Evolutionary conservation across 148 eudicot species (phyloP).

Genomic region (Rhododendron henanense): DNA sequence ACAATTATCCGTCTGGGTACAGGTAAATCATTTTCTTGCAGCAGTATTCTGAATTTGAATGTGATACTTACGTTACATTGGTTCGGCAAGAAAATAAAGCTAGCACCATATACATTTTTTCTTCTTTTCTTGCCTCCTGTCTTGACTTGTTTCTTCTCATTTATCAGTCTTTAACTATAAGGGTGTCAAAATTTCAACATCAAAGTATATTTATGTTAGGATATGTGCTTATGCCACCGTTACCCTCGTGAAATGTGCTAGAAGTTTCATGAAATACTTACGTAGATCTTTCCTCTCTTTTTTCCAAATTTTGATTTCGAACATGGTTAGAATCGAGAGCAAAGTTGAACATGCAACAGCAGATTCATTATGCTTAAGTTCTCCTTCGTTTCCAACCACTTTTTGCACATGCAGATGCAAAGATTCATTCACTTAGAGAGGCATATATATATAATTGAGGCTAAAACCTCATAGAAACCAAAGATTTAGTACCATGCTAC

Average conservation of each 20-base stretch:
- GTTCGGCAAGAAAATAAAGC: background rate
- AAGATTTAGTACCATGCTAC: background rate
- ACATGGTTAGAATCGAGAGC: background rate
- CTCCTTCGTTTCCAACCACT: background rate
- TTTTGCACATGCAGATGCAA: background rate
- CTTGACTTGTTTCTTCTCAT: background rate
- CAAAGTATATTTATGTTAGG: background rate
- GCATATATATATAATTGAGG: background rate
- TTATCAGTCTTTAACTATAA: background rate
- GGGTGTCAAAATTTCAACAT: background rate
- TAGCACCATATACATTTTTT: background rate
- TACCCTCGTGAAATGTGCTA: background rate
- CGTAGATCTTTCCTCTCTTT: background rate
- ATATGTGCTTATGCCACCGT: background rate
- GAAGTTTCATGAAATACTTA: background rate
- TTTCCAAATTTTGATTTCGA: background rate
- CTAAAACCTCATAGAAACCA: background rate
- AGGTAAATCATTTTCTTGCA: slow-evolving; percentile 36
- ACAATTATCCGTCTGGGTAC: slow-evolving; percentile 51
- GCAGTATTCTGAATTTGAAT: background rate
- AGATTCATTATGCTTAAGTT: background rate
- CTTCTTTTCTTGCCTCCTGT: background rate
- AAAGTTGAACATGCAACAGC: background rate
- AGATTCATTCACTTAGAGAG: background rate
- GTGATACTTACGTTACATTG: background rate